Percentiles rank a stretch among this genome's conserved stretches.
These are phyloP conservation scores for Tetracladium marchalianum DNA, from an alignment of 495 filamentous ascomycete species.

Conservation along the genomic window DNA sequence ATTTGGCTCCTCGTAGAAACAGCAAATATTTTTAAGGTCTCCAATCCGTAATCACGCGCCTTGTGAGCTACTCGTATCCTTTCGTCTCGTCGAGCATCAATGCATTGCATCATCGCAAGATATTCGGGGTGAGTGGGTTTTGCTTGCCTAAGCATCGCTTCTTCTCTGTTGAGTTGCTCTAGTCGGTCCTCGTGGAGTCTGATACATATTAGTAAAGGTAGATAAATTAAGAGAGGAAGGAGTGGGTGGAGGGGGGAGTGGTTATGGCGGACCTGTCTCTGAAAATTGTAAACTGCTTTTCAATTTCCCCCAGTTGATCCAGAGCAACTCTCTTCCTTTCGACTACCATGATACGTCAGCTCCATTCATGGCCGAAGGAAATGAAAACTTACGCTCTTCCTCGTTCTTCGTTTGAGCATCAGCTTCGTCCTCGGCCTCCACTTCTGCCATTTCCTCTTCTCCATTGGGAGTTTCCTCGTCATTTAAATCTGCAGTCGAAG, in stretches of 20 bases:
- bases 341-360: slow-evolving; percentile 46
- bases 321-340: slow-evolving; percentile 71
- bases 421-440: slow-evolving; percentile 31
- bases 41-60: slow-evolving; percentile 59
- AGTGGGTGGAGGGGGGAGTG: neutral
- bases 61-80: slow-evolving; percentile 66
- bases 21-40: slow-evolving; percentile 59
- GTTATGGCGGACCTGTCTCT: slow-evolving; percentile 62
- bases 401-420: slow-evolving; percentile 43
- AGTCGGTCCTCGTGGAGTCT: slow-evolving; percentile 85
- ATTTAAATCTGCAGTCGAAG: slow-evolving; percentile 13
- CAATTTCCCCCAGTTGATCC: slow-evolving; percentile 66
- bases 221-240: too few relatives aligned
- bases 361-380: neutral
- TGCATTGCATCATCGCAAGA: slow-evolving; percentile 70
- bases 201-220: slow-evolving; percentile 5
- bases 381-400: slow-evolving; percentile 61
- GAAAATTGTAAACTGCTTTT: slow-evolving; percentile 75
- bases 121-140: slow-evolving; percentile 82
- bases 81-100: slow-evolving; percentile 70
- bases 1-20: slow-evolving; percentile 73
- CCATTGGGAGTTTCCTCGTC: slow-evolving; percentile 25
- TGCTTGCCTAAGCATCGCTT: slow-evolving; percentile 66
- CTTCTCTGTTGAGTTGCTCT: slow-evolving; percentile 69
- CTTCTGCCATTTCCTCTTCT: slow-evolving; percentile 34